phyloP scores from a whole-genome alignment of 768 basidiomycete genomes.

The Lentinula lateritia region DNA sequence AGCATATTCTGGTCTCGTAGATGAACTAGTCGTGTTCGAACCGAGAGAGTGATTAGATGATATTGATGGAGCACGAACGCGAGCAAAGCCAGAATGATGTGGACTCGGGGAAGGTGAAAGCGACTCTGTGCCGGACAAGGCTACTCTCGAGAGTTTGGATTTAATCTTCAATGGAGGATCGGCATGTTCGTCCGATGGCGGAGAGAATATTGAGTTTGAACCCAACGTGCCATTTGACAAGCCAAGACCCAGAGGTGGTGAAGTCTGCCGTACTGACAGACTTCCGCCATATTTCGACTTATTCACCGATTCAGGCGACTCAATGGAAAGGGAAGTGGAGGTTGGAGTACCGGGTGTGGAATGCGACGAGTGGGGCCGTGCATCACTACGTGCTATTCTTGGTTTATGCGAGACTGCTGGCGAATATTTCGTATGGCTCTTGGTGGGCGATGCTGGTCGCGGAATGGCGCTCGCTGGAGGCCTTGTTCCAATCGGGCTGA shows the following conservation, averaged over 20 bases:
- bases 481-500: constrained; percentile 12
- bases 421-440: constrained; percentile 23
- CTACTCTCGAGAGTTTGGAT: constrained; percentile 54
- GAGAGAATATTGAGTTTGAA: constrained; percentile 1
- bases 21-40: constrained; percentile 18
- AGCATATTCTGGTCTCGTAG: constrained; percentile 12
- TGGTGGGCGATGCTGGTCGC: constrained; percentile 36
- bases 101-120: constrained; percentile 16
- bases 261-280: neutral
- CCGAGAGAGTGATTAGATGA: constrained; percentile 26
- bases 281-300: neutral
- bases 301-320: neutral
- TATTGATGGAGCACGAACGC: constrained; percentile 35
- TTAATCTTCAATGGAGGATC: constrained; percentile 39
- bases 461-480: constrained; percentile 21
- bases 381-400: constrained; percentile 20
- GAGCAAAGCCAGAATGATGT: constrained; percentile 7
- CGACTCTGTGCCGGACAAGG: constrained; percentile 25
- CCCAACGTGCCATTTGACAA: constrained; percentile 2
- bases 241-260: constrained; percentile 1
- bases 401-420: constrained; percentile 29
- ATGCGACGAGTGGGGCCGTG: constrained; percentile 26
- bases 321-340: constrained; percentile 4
- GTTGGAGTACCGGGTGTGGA: constrained; percentile 30
- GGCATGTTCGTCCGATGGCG: neutral